Percentiles rank a stretch among this genome's conserved stretches.
phyloP scores from a whole-genome alignment of 345 rosid species.

The Orychophragmus violaceus region DNA sequence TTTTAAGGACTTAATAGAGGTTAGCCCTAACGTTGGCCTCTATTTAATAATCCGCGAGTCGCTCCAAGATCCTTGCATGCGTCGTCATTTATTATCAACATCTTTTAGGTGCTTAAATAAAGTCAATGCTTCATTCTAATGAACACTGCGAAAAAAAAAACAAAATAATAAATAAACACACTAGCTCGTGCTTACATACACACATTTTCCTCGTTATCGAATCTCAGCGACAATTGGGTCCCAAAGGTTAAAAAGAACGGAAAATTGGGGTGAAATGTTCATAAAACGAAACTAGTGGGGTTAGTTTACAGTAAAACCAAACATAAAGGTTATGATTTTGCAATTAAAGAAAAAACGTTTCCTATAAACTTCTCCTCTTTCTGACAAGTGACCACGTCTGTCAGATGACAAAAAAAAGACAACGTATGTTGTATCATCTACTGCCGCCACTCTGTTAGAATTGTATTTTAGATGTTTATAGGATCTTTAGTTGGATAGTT shows the following conservation, averaged over 20 bases:
- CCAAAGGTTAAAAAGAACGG: background rate
- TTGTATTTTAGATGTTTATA: too few relatives aligned
- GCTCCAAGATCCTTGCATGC: background rate
- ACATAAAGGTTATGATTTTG: background rate
- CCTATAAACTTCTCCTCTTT: too few relatives aligned
- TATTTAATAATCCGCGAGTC: background rate
- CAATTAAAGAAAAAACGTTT: too few relatives aligned
- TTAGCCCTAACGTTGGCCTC: background rate
- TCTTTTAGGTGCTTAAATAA: background rate
- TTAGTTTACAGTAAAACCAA: background rate
- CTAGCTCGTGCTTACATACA: background rate
- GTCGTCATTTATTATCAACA: too few relatives aligned
- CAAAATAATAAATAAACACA: too few relatives aligned
- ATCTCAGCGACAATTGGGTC: background rate
- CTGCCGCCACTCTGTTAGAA: too few relatives aligned
- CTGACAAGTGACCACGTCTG: too few relatives aligned
- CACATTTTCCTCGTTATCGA: conserved; percentile 17
- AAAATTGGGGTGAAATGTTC: background rate
- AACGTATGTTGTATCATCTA: too few relatives aligned
- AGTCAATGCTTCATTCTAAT: background rate
- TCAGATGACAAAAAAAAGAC: too few relatives aligned
- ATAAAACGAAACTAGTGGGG: conserved; percentile 16
- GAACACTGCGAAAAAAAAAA: too few relatives aligned
- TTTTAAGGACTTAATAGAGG: too few relatives aligned
- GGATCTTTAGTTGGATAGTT: too few relatives aligned